Evolutionary conservation across 352 stramenopile genomes (phyloP), one percentile per base, ranked within the genome.

Genomic region (Phytophthora pseudosyringae): DNA sequence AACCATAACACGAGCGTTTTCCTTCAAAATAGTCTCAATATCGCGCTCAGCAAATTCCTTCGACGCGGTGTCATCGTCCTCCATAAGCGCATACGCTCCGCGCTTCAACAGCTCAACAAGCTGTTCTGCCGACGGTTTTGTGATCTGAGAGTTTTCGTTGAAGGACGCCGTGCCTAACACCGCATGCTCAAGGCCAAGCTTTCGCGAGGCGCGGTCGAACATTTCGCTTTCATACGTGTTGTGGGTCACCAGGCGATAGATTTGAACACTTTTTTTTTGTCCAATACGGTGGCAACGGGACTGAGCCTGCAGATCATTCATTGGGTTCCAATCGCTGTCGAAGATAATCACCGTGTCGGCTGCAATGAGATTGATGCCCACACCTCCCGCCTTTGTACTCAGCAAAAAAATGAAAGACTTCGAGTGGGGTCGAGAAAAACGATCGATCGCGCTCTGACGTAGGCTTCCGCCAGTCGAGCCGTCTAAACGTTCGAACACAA

Each of bases 201-300:
- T 99, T 64, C 95, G 78, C 21, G 90, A 98, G 16, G 96, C 97
- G 43, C 97, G 93, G 59, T 99, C 93, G 67, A 99, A 99, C 98
- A 99, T 99, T 81, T 99, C 94, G 71, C 98, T 98, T 81, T 99
- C 98, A 67, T 99, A 99, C 3, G 98, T 99, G 69, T 99, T 99
- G 12, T 93, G 80, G 33, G 97, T 99, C 45, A 99, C 90, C 21
- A 99, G 76, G 15, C 98, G 97, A 71, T 98, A 99, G 26, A 99
- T 98, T 50, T 96, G 93, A 15, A 99, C 97, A 53, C 88, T 88
- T 72, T 99, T 99, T 51, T 98, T 99, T 82, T 99, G 98, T 0
- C 98, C 98, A 72, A 99, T 99, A 54, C 98, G 91, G 71, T 99
- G 98, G 62, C 96, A 98, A 63, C 97, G 89, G 21, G 85, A 79